Evolutionary conservation across 2,329 filamentous ascomycete genomes (phyloP), one percentile per base, ranked within the genome.

Genomic region (Diaporthe helianthi): DNA sequence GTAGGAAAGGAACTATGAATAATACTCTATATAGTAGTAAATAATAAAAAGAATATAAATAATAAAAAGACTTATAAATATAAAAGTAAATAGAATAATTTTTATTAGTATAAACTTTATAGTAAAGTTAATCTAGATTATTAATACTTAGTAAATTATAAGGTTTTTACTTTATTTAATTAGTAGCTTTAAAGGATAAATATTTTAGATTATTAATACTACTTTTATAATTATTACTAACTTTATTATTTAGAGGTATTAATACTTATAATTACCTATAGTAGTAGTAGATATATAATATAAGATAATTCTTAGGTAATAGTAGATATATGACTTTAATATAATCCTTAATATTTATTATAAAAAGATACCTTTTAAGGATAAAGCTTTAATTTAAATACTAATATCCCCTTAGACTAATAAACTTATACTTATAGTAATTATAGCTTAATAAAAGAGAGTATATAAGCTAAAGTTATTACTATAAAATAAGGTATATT

Each of bases 251-350:
- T 13, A 61, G 17, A 17, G 4, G 3, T 12, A 19, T 0, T 6
- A 13, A 1, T 61, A 47, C 12, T 9, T 26, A n/a, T n/a, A 47
- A 2, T 2, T 61, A 47, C 15, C 13, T 31, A 61, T 61, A 61
- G 8, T 61, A 33, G 5, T 61, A 46, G 9, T 61, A 61, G 9
- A 61, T 61, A 61, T 61, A 33, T 31, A 47, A 22, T 47, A 61
- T 41, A 41, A 61, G 22, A 29, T 61, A 29, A 61, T 61, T 33
- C 31, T 61, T 61, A 33, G 3, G 3, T 31, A 41, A 0, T 19
- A 24, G 10, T 61, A 47, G 2, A 13, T 47, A 24, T 47, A 46
- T 31, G 15, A 61, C 0, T 61, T 22, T 41, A 41, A 66, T 36
- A 53, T 53, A 29, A n/a, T 13, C 9, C 8, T 66, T n/a, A 41